Evolutionary conservation across 495 filamentous ascomycete species (phyloP), one percentile per base, ranked within the genome.

Genomic region (Penicillium crystallinum): DNA sequence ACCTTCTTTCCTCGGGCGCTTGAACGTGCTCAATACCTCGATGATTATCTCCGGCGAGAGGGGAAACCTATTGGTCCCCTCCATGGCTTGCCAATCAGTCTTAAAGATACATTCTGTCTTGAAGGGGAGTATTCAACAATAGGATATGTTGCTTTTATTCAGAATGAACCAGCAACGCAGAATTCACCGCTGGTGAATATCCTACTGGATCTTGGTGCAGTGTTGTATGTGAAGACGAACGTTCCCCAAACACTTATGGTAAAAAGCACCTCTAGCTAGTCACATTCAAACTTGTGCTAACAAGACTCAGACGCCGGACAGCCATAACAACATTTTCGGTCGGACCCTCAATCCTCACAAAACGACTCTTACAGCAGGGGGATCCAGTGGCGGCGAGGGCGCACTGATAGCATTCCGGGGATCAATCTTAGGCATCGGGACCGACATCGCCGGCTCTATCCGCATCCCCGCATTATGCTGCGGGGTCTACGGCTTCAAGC

Each of bases 401-500:
- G 82, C 84, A 1, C 64, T 88, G 9, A 40, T 86, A 4, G 81
- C 75, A 0, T 56, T 83, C 19, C 65, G 78, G 4, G 84, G 85
- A 6, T 79, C 74, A 3, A 66, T 77, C 33, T 64, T 87, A 0
- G 86, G 85, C 1, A 76, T 88, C 14, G 85, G 84, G 0, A 83
- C 79, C 0, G 86, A 89, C 50, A 80, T 87, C 52, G 85, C 59
- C 12, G 83, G 83, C 2, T 84, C 79, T 0, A 81, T 86, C 40
- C 72, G 83, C 0, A 73, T 71, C 30, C 86, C 86, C 14, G 81
- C 86, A 1, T 76, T 79, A 8, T 80, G 77, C 59, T 78, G 80
- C 44, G 83, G 80, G 5, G 43, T 88, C 0, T 87, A 78, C 59
- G 84, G 83, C 0, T 72, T 85, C 52, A 79, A 80, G 48, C 84